These are phyloP conservation scores for Mycena vitilis DNA, from an alignment of 768 basidiomycete species.

Conservation along the genomic window DNA sequence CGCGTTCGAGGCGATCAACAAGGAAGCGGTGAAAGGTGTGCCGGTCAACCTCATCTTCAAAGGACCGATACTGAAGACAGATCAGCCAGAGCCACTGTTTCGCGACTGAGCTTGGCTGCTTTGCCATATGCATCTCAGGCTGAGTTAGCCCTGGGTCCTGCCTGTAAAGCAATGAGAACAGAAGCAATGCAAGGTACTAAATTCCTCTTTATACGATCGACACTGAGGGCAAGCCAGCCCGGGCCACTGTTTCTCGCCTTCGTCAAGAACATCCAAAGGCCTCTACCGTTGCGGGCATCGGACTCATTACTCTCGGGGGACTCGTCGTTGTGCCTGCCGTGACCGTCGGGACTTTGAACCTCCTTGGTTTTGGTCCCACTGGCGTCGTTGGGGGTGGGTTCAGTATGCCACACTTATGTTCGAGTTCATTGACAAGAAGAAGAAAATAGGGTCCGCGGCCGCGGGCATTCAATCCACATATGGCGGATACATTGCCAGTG, in stretches of 20 bases:
- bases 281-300: not conserved
- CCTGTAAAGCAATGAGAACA: too few species aligned
- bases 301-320: not conserved
- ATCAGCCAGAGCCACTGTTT: not conserved
- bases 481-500: conserved; percentile 1
- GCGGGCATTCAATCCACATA: conserved; percentile 6
- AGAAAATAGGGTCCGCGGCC: conserved; percentile 1
- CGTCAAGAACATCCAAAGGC: not conserved
- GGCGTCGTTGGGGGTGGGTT: conserved; percentile 12
- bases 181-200: too few species aligned
- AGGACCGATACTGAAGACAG: not conserved
- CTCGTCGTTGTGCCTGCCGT: conserved; percentile 1
- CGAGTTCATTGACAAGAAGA: not conserved
- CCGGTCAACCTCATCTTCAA: not conserved
- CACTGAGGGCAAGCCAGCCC: not conserved
- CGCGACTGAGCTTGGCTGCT: not conserved
- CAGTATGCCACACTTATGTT: too few species aligned
- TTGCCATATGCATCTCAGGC: too few species aligned
- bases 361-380: conserved; percentile 8
- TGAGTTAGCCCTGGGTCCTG: too few species aligned
- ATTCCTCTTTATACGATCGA: not conserved
- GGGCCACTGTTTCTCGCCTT: not conserved
- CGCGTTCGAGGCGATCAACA: not conserved
- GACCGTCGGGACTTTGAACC: not conserved
- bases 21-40: not conserved